Evolutionary conservation across 2,329 filamentous ascomycete species (phyloP).

Genomic region (Plectosphaerella cucumerina): DNA sequence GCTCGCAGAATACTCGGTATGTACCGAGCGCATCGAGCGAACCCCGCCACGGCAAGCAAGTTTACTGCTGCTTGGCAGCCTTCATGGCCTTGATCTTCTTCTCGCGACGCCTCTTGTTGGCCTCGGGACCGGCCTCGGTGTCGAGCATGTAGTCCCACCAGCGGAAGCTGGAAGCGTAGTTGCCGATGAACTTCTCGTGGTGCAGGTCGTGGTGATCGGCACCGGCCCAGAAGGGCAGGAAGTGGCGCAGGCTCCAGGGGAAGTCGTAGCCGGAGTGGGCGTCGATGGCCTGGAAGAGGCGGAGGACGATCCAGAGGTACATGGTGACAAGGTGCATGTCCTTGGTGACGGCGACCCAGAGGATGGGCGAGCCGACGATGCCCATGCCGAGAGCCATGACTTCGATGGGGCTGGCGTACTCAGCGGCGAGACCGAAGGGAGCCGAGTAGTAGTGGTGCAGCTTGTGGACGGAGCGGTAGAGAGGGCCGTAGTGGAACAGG

Average conservation of each 20-base stretch:
- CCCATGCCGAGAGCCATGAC: slow-evolving; percentile 92
- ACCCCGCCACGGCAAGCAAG: not conserved
- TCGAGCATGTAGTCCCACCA: slow-evolving; percentile 98
- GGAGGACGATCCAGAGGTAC: slow-evolving; percentile 92
- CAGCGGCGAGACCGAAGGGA: slow-evolving; percentile 91
- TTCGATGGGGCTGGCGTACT: slow-evolving; percentile 97
- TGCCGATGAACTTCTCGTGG: slow-evolving; percentile 98
- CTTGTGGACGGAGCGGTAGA: slow-evolving; percentile 98
- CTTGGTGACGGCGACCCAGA: slow-evolving; percentile 78
- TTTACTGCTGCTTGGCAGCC: slow-evolving; percentile 65
- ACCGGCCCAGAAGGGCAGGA: slow-evolving; percentile 96
- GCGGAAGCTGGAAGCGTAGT: slow-evolving; percentile 95
- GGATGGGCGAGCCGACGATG: slow-evolving; percentile 74
- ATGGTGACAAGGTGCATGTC: slow-evolving; percentile 95
- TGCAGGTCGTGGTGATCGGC: slow-evolving; percentile 95
- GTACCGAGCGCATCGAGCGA: not conserved
- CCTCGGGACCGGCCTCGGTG: slow-evolving; percentile 88
- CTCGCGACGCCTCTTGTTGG: slow-evolving; percentile 78
- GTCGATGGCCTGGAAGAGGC: slow-evolving; percentile 96
- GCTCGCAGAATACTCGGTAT: not conserved
- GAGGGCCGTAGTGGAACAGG: slow-evolving; percentile 84
- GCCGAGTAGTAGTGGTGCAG: slow-evolving; percentile 99
- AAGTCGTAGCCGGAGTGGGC: slow-evolving; percentile 98
- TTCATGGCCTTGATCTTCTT: slow-evolving; percentile 64
- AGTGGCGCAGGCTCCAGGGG: slow-evolving; percentile 92